Percentiles rank a stretch among this genome's conserved stretches.
Conservation (phyloP, 208 protist genomes). For the Trypanosoma melophagium region DNA sequence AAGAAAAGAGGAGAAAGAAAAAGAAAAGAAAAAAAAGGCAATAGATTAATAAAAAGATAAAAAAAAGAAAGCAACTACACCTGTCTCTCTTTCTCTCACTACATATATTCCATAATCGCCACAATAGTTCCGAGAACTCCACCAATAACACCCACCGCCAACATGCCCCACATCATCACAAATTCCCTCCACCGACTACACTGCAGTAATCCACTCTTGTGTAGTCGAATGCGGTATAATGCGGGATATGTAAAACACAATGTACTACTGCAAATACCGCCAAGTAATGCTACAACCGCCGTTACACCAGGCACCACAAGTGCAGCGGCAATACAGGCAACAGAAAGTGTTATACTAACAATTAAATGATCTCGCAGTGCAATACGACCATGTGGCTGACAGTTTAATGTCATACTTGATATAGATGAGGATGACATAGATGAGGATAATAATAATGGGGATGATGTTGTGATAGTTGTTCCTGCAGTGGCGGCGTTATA, state of each 20-base stretch:
- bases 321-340: slow-evolving; percentile 46
- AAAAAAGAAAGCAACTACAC: too few species aligned
- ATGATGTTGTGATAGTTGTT: too few species aligned
- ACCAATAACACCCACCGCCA: slow-evolving; percentile 41
- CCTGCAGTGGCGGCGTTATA: slow-evolving; percentile 59
- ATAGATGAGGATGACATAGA: too few species aligned
- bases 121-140: slow-evolving; percentile 46
- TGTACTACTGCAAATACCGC: slow-evolving; percentile 59
- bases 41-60: slow-evolving; percentile 16
- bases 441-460: too few species aligned
- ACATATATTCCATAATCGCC: slow-evolving; percentile 30
- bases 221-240: slow-evolving; percentile 59
- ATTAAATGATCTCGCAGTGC: slow-evolving; percentile 55
- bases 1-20: slow-evolving; percentile 20
- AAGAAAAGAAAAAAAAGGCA: slow-evolving; percentile 10
- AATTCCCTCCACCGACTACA: slow-evolving; percentile 30
- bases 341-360: slow-evolving; percentile 56
- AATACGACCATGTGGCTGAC: slow-evolving; percentile 21
- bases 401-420: not conserved
- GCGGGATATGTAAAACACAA: slow-evolving; percentile 68
- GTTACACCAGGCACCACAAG: slow-evolving; percentile 60
- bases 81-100: too few species aligned
- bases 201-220: slow-evolving; percentile 32
- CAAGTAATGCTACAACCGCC: slow-evolving; percentile 54
- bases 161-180: slow-evolving; percentile 38